A percentile compares a stretch with the other conserved stretches of the same genome.
Conservation (phyloP, 768 basidiomycete genomes). For the Phaeotremella skinneri region DNA sequence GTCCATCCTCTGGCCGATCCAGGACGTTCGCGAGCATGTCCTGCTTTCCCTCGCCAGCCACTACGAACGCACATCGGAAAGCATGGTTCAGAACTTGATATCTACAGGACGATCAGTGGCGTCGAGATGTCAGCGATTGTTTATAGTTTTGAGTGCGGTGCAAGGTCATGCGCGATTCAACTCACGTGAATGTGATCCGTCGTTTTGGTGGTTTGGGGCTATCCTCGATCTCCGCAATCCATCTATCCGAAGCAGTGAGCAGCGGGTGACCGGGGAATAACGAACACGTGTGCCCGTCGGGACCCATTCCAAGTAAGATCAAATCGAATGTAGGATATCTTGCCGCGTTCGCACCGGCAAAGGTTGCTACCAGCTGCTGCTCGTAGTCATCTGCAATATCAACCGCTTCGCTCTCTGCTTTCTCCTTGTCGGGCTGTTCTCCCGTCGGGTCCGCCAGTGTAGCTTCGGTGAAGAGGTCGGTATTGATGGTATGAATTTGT, state of each 20-base stretch:
- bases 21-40: conserved; percentile 70
- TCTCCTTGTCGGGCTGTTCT: conserved; percentile 10
- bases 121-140: not conserved
- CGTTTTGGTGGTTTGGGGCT: conserved; percentile 88
- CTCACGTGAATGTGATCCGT: conserved; percentile 80
- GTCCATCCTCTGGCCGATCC: conserved; percentile 71
- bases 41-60: conserved; percentile 74
- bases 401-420: conserved; percentile 37
- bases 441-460: conserved; percentile 35
- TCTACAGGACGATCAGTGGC: conserved; percentile 19
- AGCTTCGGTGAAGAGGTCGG: conserved; percentile 57
- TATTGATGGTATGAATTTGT: conserved; percentile 83
- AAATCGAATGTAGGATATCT: conserved; percentile 97
- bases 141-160: not conserved
- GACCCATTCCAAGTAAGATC: conserved; percentile 93
- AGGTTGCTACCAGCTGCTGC: conserved; percentile 71
- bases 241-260: conserved; percentile 79
- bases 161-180: conserved; percentile 78
- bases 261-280: conserved; percentile 92
- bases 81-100: conserved; percentile 53
- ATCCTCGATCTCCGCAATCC: conserved; percentile 92
- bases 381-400: conserved; percentile 53
- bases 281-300: conserved; percentile 96
- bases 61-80: conserved; percentile 82
- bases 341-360: conserved; percentile 87